These are phyloP conservation scores for Trifolium subterraneum DNA, from an alignment of 306 rosid genomes.

Conservation along the genomic window DNA sequence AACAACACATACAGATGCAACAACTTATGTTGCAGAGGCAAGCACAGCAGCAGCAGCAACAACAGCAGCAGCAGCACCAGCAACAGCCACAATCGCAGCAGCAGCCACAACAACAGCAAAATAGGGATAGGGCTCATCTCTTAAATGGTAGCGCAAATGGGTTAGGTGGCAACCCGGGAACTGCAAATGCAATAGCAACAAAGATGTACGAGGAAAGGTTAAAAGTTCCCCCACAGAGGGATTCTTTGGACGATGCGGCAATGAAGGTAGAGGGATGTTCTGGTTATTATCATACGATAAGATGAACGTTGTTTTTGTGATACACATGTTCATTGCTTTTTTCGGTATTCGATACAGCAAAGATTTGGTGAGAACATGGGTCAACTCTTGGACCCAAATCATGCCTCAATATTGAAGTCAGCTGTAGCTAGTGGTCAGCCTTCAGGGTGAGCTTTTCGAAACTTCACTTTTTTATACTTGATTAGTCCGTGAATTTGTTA, in stretches of 20 bases:
- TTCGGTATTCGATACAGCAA: constrained; percentile 63
- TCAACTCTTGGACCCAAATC: constrained; percentile 84
- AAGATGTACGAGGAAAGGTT: constrained; percentile 95
- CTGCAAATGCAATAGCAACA: constrained; percentile 92
- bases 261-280: constrained; percentile 65
- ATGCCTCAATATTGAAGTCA: constrained; percentile 86
- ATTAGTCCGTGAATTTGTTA: constrained; percentile 27
- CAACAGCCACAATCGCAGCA: constrained; percentile 54
- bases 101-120: constrained; percentile 67
- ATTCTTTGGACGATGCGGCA: constrained; percentile 87
- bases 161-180: constrained; percentile 80
- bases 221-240: constrained; percentile 89
- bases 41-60: constrained; percentile 71
- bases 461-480: constrained; percentile 14
- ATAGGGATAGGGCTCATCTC: constrained; percentile 89
- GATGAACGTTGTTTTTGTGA: constrained; percentile 31
- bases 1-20: constrained; percentile 85
- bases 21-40: constrained; percentile 72
- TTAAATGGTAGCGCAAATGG: constrained; percentile 87
- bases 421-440: constrained; percentile 89
- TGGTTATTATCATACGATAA: constrained; percentile 27
- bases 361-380: constrained; percentile 93
- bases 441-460: constrained; percentile 67
- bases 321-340: constrained; percentile 31
- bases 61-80: constrained; percentile 54